phyloP scores from a whole-genome alignment of 2,329 filamentous ascomycete genomes.

The Massarina eburnea region DNA sequence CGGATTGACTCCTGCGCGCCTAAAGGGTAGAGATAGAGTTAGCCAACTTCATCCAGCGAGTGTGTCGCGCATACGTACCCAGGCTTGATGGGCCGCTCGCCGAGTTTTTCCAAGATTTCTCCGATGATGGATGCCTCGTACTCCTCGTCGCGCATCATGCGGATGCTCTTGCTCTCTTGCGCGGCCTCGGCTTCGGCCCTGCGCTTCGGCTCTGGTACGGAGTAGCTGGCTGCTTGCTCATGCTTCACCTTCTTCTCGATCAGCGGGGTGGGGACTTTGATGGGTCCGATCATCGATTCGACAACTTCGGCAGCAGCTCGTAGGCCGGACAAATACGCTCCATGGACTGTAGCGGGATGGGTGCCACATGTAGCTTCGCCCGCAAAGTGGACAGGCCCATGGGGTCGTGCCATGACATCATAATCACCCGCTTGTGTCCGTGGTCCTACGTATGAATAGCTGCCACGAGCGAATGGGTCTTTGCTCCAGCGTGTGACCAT shows the following conservation, averaged over 20 bases:
- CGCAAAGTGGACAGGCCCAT: slow-evolving; percentile 91
- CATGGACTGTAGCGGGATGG: slow-evolving; percentile 95
- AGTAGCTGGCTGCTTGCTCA: slow-evolving; percentile 18
- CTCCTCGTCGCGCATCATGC: slow-evolving; percentile 41
- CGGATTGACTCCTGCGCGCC: slow-evolving; percentile 76
- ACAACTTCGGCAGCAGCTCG: slow-evolving; percentile 86
- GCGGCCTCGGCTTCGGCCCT: slow-evolving; percentile 21
- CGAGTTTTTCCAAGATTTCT: slow-evolving; percentile 63
- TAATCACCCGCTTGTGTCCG: slow-evolving; percentile 85
- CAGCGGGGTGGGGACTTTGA: slow-evolving; percentile 72
- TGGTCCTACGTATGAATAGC: slow-evolving; percentile 91
- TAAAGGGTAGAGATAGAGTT: too few relatives aligned
- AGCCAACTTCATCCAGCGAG: too few relatives aligned
- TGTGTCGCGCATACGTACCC: too few relatives aligned
- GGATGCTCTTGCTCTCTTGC: slow-evolving; percentile 15
- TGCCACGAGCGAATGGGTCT: slow-evolving; percentile 88
- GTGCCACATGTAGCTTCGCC: slow-evolving; percentile 96
- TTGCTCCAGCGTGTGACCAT: slow-evolving; percentile 91
- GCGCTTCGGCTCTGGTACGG: slow-evolving; percentile 23
- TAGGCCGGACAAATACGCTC: slow-evolving; percentile 90
- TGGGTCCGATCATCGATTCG: slow-evolving; percentile 76
- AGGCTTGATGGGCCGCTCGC: slow-evolving; percentile 73
- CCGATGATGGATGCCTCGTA: slow-evolving; percentile 61
- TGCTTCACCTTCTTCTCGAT: slow-evolving; percentile 62
- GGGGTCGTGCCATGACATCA: slow-evolving; percentile 79